Percentiles rank a stretch among this genome's conserved stretches.
Evolutionary conservation across 2,329 filamentous ascomycete species (phyloP).

Genomic region (Corinectria fuckeliana): DNA sequence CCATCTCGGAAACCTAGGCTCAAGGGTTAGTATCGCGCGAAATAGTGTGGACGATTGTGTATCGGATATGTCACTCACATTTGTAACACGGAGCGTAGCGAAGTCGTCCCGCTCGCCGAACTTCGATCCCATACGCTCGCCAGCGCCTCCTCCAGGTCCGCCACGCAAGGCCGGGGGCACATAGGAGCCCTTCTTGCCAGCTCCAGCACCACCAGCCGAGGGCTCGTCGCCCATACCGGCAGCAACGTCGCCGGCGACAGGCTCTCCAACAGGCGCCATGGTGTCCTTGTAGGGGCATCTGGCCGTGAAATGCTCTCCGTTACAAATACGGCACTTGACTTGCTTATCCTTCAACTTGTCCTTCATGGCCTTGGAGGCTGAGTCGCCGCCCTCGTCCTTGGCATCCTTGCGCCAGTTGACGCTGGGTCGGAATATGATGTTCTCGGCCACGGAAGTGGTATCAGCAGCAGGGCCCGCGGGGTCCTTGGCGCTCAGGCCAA

Average conservation of each 20-base stretch:
- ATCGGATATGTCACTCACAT: conserved; percentile 70
- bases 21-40: conserved; percentile 36
- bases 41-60: not conserved
- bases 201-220: conserved; percentile 57
- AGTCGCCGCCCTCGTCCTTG: conserved; percentile 78
- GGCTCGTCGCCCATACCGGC: conserved; percentile 61
- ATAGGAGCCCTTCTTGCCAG: conserved; percentile 80
- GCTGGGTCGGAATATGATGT: conserved; percentile 94
- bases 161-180: conserved; percentile 93
- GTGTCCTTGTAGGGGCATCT: conserved; percentile 99
- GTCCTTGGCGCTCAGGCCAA: conserved; percentile 89
- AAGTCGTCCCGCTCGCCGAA: conserved; percentile 93
- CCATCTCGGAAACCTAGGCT: conserved; percentile 87
- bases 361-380: conserved; percentile 77
- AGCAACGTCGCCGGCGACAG: conserved; percentile 58
- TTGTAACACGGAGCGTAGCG: conserved; percentile 95
- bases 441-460: conserved; percentile 94
- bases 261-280: conserved; percentile 85
- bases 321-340: conserved; percentile 99
- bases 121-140: conserved; percentile 89
- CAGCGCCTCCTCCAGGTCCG: conserved; percentile 62
- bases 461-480: conserved; percentile 80
- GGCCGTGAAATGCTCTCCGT: conserved; percentile 98
- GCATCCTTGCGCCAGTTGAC: conserved; percentile 93
- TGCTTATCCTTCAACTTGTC: conserved; percentile 96